Evolutionary conservation across 163 green algal species (phyloP).

Genomic region (Chlorella variabilis): DNA sequence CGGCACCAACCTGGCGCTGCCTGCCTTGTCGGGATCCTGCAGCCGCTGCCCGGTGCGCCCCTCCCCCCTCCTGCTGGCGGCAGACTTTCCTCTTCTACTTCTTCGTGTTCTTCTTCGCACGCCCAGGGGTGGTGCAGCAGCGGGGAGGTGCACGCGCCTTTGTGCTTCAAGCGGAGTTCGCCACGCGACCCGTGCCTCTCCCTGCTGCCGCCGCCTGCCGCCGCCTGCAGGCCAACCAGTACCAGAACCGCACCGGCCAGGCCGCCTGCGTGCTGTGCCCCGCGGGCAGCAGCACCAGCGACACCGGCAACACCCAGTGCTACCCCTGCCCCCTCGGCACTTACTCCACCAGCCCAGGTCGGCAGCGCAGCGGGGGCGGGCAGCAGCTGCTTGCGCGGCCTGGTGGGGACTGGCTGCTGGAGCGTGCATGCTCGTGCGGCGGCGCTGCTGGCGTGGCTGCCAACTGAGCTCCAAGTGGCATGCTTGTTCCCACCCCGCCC

Average conservation of each 20-base stretch:
- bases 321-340: conserved; percentile 2
- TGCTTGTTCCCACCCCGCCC: too few species aligned
- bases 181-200: neutral
- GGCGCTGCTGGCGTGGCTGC: too few species aligned
- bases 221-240: neutral
- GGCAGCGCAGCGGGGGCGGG: neutral
- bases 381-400: too few species aligned
- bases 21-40: neutral
- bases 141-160: too few species aligned
- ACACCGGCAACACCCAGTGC: neutral
- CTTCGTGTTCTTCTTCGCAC: too few species aligned
- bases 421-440: neutral
- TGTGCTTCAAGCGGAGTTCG: too few species aligned
- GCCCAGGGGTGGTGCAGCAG: too few species aligned
- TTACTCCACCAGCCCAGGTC: neutral
- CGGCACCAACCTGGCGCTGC: neutral
- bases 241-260: neutral
- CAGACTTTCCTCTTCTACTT: too few species aligned
- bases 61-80: neutral
- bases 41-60: neutral
- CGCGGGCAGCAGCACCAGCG: neutral
- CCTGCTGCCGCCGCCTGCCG: neutral
- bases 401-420: too few species aligned
- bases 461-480: too few species aligned
- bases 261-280: neutral